Conservation (phyloP, 805 yeast species). For the Saccharomycopsis amapae region DNA sequence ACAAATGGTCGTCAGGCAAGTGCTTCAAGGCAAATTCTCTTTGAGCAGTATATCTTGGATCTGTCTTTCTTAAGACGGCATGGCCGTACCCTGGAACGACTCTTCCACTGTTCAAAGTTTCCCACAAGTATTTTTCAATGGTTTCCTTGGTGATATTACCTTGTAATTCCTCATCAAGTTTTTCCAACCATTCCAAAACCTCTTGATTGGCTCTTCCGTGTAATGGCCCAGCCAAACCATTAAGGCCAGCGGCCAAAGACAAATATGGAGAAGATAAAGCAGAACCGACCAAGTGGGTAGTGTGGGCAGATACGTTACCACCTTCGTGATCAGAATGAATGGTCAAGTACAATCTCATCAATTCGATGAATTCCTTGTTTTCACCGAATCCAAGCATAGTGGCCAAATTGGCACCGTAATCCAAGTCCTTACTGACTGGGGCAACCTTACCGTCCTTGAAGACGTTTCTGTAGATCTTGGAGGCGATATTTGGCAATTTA, state of each 20-base stretch:
- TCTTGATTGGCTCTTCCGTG: constrained; percentile 86
- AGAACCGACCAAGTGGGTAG: constrained; percentile 77
- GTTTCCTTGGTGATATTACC: constrained; percentile 32
- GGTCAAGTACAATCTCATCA: constrained; percentile 66
- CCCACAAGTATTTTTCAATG: constrained; percentile 68
- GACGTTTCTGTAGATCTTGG: constrained; percentile 64
- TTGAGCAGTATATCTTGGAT: constrained; percentile 74
- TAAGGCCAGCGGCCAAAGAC: constrained; percentile 70
- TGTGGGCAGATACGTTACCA: constrained; percentile 77
- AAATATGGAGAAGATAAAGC: constrained; percentile 72
- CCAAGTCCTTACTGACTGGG: constrained; percentile 44
- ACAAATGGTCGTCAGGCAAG: constrained; percentile 51
- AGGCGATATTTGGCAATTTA: constrained; percentile 67
- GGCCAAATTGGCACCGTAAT: constrained; percentile 70
- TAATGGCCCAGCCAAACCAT: constrained; percentile 81
- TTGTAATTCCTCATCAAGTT: constrained; percentile 23
- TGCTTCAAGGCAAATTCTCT: constrained; percentile 54
- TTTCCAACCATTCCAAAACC: constrained; percentile 32
- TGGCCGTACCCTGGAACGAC: constrained; percentile 89
- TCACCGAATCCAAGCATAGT: constrained; percentile 48
- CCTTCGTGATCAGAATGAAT: constrained; percentile 80
- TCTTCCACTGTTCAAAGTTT: constrained; percentile 59
- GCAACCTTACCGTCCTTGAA: constrained; percentile 46
- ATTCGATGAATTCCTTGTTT: constrained; percentile 52
- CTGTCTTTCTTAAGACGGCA: constrained; percentile 77